phyloP scores from a whole-genome alignment of 2,329 filamentous ascomycete genomes.

The Teratosphaeriaceae sp. region DNA sequence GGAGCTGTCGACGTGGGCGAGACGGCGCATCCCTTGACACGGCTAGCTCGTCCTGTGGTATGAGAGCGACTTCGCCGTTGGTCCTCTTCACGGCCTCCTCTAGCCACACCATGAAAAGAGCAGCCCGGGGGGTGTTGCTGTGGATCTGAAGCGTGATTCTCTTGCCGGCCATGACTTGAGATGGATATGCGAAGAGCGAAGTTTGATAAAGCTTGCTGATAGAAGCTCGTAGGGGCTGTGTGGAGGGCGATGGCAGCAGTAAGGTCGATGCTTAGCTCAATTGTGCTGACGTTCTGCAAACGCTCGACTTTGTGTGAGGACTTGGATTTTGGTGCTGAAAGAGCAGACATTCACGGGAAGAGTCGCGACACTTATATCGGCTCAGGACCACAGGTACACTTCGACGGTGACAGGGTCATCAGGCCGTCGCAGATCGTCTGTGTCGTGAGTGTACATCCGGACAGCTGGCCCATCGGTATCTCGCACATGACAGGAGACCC shows the following conservation, averaged over 20 bases:
- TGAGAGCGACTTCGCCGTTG: background rate
- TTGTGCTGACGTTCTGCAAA: too few species aligned
- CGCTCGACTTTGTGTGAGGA: too few species aligned
- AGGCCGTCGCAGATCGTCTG: too few species aligned
- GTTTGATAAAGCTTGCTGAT: background rate
- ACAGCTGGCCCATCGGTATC: background rate
- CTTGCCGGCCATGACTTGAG: background rate
- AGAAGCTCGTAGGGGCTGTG: background rate
- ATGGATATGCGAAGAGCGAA: background rate
- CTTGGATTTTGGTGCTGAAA: too few species aligned
- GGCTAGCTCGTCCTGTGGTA: background rate
- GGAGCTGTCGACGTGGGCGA: background rate
- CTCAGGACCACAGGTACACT: too few species aligned
- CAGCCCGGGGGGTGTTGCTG: background rate
- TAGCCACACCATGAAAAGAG: background rate
- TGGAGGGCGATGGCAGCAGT: too few species aligned
- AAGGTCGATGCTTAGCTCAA: too few species aligned
- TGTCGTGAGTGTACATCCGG: background rate
- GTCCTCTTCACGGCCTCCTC: conserved; percentile 1
- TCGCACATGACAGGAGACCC: background rate
- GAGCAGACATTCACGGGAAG: too few species aligned
- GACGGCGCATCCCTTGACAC: background rate
- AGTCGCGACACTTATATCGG: too few species aligned
- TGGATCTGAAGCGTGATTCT: background rate
- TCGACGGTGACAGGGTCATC: too few species aligned